Evolutionary conservation across 1,284 basidiomycete species (phyloP), one percentile per base, ranked within the genome.

Genomic region (Ceratobasidium sp.): DNA sequence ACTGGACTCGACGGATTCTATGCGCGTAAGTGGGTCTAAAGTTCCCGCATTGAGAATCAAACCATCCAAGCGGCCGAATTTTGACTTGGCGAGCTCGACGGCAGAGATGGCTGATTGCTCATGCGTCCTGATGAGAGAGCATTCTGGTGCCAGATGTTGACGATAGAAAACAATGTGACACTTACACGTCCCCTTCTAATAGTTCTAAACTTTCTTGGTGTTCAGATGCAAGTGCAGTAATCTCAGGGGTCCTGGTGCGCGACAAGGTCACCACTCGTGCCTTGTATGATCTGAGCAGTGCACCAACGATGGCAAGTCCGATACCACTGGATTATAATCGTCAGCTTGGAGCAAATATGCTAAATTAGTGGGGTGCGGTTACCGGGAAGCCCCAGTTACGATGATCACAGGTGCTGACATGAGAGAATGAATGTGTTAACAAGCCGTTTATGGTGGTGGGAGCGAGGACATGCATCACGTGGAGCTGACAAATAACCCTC

Each of bases 1-100:
- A 29, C 81, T 75, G 36, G 83, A 80, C 22, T 82, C 79, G 17
- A 81, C 76, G n/a, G 84, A 82, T 11, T 80, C 81, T 54, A 88
- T 83, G 64, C 82, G 84, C 6, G 83, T 82, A 48, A 88, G 76
- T 27, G 89, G 89, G 53, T 85, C 87, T 47, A 95, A 82, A 0
- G 88, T 87, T 11, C 88, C 95, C 8, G 95, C 95, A 78, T 95
- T 96, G 75, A 97, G 86, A 63, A 97, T 84, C 67, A 97, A 83
- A 22, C 86, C 90, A 80, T 96, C 93, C 75, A 97, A 84, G 62
- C 86, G 83, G 15, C 88, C 85, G 80, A 89, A 93, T 27, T 81
- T 87, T 63, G 86, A 83, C 60, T 84, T 79, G 15, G 85, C 89
- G 2, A 81, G 81, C 24, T 80, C 75, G 74, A 93, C 89, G 17